Evolutionary conservation across 441 rosid genomes (phyloP).

Genomic region (Gossypium schwendimanii): DNA sequence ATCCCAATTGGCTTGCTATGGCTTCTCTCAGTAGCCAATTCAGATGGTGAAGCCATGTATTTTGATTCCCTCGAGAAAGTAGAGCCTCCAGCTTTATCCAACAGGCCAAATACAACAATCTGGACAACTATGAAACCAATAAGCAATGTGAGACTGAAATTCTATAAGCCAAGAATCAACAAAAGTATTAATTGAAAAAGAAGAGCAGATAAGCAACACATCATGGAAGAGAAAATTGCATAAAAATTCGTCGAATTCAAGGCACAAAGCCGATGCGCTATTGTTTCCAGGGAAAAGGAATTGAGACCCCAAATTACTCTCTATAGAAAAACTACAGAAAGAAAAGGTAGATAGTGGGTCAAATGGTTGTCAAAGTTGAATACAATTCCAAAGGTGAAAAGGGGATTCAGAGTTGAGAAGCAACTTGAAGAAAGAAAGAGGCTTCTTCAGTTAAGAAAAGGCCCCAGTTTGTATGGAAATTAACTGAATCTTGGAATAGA

Average conservation of each 20-base stretch:
- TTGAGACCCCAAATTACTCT: not conserved
- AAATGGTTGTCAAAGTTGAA: not conserved
- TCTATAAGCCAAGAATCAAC: not conserved
- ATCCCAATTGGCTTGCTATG: constrained; percentile 56
- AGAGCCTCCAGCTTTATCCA: constrained; percentile 9
- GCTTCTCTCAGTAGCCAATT: constrained; percentile 16
- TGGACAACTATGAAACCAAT: constrained; percentile 15
- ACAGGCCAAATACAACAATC: constrained; percentile 14
- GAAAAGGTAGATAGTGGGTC: not conserved
- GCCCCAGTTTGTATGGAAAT: not conserved
- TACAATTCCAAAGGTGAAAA: not conserved
- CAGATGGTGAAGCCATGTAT: constrained; percentile 46
- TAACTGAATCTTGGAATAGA: not conserved
- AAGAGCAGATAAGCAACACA: not conserved
- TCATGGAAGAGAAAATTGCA: not conserved
- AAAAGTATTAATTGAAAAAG: not conserved
- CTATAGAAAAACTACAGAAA: not conserved
- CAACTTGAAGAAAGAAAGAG: too few species aligned
- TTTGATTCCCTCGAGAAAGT: constrained; percentile 16
- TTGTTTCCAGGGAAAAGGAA: not conserved
- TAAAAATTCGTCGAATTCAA: not conserved
- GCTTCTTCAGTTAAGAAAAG: not conserved
- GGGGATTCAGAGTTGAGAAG: not conserved
- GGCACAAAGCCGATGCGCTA: not conserved
- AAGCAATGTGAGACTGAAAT: constrained; percentile 14